phyloP scores from a whole-genome alignment of 2,329 filamentous ascomycete species.

The Anisogramma anomala region DNA sequence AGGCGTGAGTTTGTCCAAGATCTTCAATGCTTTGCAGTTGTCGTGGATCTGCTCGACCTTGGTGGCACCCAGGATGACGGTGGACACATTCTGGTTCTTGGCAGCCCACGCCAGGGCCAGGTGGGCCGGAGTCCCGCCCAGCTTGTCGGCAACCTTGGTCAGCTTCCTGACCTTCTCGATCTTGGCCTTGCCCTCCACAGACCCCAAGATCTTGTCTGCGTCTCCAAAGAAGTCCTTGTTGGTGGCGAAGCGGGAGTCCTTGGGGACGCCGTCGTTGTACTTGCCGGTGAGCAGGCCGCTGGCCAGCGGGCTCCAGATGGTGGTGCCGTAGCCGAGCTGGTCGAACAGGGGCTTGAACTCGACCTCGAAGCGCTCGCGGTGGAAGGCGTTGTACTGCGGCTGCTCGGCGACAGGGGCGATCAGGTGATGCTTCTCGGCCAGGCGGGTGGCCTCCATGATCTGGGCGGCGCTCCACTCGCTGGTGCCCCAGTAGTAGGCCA shows the following conservation, averaged over 20 bases:
- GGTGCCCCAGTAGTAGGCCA: constrained; percentile 51
- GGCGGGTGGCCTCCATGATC: constrained; percentile 45
- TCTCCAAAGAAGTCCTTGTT: constrained; percentile 42
- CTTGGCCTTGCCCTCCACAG: constrained; percentile 37
- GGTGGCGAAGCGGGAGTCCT: constrained; percentile 48
- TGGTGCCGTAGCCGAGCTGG: constrained; percentile 45
- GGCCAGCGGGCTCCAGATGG: constrained; percentile 41
- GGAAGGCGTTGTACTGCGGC: constrained; percentile 51
- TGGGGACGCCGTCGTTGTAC: constrained; percentile 52
- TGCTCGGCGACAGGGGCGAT: constrained; percentile 38
- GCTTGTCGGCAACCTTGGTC: constrained; percentile 50
- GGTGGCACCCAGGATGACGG: constrained; percentile 50
- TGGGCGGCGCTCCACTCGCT: constrained; percentile 48
- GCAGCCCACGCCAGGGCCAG: constrained; percentile 53
- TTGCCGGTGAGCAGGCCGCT: constrained; percentile 50
- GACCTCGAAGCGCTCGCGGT: constrained; percentile 48
- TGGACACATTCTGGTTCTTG: constrained; percentile 49
- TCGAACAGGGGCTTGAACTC: constrained; percentile 47
- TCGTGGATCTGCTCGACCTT: constrained; percentile 47
- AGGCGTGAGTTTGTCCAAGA: constrained; percentile 44
- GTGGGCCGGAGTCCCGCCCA: constrained; percentile 45
- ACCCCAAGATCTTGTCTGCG: constrained; percentile 37
- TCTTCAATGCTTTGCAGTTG: constrained; percentile 41
- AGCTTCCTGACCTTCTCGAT: constrained; percentile 49
- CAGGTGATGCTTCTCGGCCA: constrained; percentile 45